Percentiles rank a stretch among this genome's conserved stretches.
These are phyloP conservation scores for Sordaria brevicollis DNA, from an alignment of 495 filamentous ascomycete genomes.

Conservation along the genomic window DNA sequence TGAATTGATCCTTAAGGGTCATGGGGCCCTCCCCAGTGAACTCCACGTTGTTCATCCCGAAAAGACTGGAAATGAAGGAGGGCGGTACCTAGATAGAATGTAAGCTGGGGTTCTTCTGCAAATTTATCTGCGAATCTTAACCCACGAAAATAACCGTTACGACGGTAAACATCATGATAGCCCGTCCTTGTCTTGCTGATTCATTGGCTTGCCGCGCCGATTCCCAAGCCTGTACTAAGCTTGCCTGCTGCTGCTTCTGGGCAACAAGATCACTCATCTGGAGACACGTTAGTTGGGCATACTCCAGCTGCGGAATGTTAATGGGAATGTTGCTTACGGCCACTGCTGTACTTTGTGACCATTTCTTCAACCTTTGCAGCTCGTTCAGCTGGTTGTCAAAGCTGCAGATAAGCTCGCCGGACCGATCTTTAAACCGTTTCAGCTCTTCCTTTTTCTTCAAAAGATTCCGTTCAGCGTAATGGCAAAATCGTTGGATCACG, in stretches of 20 bases:
- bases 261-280: constrained; percentile 38
- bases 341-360: constrained; percentile 15
- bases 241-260: constrained; percentile 56
- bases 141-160: constrained; percentile 47
- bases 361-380: constrained; percentile 16
- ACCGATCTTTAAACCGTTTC: constrained; percentile 17
- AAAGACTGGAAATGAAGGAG: constrained; percentile 24
- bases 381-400: constrained; percentile 14
- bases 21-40: background rate
- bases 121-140: background rate
- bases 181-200: constrained; percentile 43
- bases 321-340: constrained; percentile 9
- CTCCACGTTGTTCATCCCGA: constrained; percentile 28
- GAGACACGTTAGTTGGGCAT: background rate
- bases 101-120: background rate
- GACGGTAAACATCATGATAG: constrained; percentile 56
- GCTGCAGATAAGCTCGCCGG: constrained; percentile 9
- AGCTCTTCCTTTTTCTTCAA: background rate
- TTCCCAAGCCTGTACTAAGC: constrained; percentile 47
- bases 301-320: too few relatives aligned
- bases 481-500: constrained; percentile 46
- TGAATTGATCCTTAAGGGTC: background rate
- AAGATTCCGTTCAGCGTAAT: constrained; percentile 35
- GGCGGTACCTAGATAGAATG: constrained; percentile 12
- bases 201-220: constrained; percentile 48